Percentiles rank a stretch among this genome's conserved stretches.
Evolutionary conservation across 805 yeast species (phyloP).

Genomic region (Hanseniaspora mollemarum): DNA sequence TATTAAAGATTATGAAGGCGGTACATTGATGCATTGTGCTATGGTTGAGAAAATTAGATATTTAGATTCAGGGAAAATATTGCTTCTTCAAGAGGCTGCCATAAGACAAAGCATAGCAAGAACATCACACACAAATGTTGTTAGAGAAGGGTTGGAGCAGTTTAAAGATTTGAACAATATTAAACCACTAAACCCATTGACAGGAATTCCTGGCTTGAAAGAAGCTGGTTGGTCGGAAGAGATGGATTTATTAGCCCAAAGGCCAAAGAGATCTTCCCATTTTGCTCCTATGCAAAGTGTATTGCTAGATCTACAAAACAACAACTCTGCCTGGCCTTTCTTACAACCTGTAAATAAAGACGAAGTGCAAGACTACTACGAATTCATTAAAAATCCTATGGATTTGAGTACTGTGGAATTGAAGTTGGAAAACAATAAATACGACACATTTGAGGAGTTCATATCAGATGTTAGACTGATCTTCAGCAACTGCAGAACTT

Average conservation of each 20-base stretch:
- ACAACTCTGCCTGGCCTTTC: constrained; percentile 98
- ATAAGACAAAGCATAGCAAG: constrained; percentile 71
- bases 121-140: constrained; percentile 65
- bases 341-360: constrained; percentile 82
- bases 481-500: constrained; percentile 81
- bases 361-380: constrained; percentile 93
- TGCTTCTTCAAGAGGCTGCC: constrained; percentile 84
- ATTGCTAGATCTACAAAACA: constrained; percentile 78
- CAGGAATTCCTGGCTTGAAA: constrained; percentile 68
- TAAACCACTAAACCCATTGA: constrained; percentile 60
- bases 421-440: constrained; percentile 82
- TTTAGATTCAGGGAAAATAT: constrained; percentile 74
- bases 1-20: constrained; percentile 97
- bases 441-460: constrained; percentile 82
- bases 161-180: constrained; percentile 44
- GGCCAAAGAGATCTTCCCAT: constrained; percentile 90
- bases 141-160: constrained; percentile 67
- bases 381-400: constrained; percentile 96
- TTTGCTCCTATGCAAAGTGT: constrained; percentile 85
- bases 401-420: constrained; percentile 91
- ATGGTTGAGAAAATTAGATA: constrained; percentile 85
- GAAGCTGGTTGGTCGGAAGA: constrained; percentile 98
- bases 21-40: constrained; percentile 93
- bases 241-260: constrained; percentile 91
- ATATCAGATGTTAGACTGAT: constrained; percentile 77